These are phyloP conservation scores for Eucalyptus pauciflora DNA, from an alignment of 345 rosid genomes.

Conservation along the genomic window DNA sequence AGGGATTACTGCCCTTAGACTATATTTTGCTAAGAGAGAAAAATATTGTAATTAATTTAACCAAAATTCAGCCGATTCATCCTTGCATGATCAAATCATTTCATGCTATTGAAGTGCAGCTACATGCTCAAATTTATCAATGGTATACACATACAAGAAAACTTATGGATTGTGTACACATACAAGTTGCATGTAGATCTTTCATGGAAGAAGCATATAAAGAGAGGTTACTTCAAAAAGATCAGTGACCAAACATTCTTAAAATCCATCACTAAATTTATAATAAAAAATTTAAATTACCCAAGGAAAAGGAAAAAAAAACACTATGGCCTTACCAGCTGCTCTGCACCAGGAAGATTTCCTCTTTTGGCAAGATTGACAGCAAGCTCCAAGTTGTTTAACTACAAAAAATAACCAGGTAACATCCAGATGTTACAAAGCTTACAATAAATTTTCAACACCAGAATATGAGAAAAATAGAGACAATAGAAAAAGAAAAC, in stretches of 20 bases:
- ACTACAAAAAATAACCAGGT: slow-evolving; percentile 23
- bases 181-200: background rate
- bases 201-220: background rate
- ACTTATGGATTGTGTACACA: background rate
- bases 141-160: background rate
- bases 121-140: background rate
- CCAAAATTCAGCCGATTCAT: background rate
- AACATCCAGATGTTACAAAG: slow-evolving; percentile 1
- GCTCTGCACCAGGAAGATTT: slow-evolving; percentile 99
- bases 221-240: background rate
- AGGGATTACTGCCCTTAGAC: background rate
- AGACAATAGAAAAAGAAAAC: background rate
- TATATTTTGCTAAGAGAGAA: background rate
- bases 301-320: background rate
- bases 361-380: slow-evolving; percentile 98
- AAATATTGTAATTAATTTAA: background rate
- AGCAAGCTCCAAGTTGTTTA: slow-evolving; percentile 97
- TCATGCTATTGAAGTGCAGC: background rate
- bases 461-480: background rate
- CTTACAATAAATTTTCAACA: background rate
- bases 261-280: background rate
- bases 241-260: background rate
- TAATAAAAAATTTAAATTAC: background rate
- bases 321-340: slow-evolving; percentile 43
- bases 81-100: background rate